Base-by-base conservation (phyloP, 2,329 filamentous ascomycete genomes). In the Amesomyces nigricolor region DNA sequence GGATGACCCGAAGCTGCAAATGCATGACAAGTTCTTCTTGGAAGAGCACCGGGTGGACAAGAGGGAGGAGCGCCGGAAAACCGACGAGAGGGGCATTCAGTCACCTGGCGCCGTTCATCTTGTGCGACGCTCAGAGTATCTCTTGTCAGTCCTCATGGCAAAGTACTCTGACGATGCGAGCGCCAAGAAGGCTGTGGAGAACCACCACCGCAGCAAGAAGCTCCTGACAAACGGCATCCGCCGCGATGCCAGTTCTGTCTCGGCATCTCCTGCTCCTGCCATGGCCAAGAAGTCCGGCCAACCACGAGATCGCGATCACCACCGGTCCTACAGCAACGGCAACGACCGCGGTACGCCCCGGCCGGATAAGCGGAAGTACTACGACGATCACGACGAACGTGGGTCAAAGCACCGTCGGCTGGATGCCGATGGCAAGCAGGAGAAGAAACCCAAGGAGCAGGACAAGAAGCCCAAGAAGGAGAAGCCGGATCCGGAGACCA, bases 11-110 rank as follows among this genome's bases (percentile, higher is more conserved):
- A 91, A 96, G 32, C 81, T 99, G 19, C 88, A 85, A 8, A 85
- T 99, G 74, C 75, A 77, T 1, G 91, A 96, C 65, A 97, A 96
- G 67, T 89, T 97, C 68, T 99, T 95, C 74, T 75, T 99, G 1
- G 94, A 99, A 68, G 95, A 99, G 71, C 91, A 97, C 70, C 88
- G 92, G n/a, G 92, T 97, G 16, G 94, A 95, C 70, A 94, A 95
- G 74, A 97, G 97, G 70, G 91, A 94, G 65, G 91, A 96, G 70
- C 87, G 94, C 37, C 88, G 78, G 66, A 89, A 90, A 65, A 82
- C 76, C 14, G 86, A 89, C 16, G 87, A 86, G 54, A 91, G 89
- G 65, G 85, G 86, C 59, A 88, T 89, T 37, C 95, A 95, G 66
- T 95, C 92, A 2, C 94, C 94, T 4, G 94, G 94, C n/a, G 92